A percentile compares a stretch with the other conserved stretches of the same genome.
Conservation (phyloP, 2,329 filamentous ascomycete species). For the Aspergillus jensenii region DNA sequence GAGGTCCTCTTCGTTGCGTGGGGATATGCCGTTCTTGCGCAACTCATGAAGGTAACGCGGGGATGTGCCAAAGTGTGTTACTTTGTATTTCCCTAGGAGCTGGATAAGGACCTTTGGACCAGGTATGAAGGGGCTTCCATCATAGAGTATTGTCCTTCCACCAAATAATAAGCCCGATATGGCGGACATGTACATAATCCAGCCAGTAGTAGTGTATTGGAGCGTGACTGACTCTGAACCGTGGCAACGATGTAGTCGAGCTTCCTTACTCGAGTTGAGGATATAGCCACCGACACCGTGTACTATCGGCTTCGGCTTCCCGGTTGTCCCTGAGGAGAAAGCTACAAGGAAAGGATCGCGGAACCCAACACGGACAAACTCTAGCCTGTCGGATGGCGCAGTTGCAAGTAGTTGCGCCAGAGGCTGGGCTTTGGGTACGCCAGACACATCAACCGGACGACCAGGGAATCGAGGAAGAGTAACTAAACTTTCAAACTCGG, state of each 20-base stretch:
- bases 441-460: constrained; percentile 58
- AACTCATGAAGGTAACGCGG: constrained; percentile 76
- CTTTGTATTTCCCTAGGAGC: constrained; percentile 34
- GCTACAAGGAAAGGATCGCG: constrained; percentile 75
- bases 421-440: constrained; percentile 48
- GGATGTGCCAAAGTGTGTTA: constrained; percentile 73
- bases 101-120: constrained; percentile 39
- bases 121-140: constrained; percentile 77
- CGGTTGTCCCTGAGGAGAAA: constrained; percentile 79
- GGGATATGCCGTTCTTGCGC: constrained; percentile 62
- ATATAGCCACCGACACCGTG: constrained; percentile 57
- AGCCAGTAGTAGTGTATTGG: constrained; percentile 71
- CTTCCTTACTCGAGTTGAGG: constrained; percentile 58
- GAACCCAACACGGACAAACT: constrained; percentile 65
- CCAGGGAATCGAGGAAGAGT: constrained; percentile 64
- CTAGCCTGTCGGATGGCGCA: constrained; percentile 35
- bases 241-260: constrained; percentile 51
- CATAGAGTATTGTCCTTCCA: constrained; percentile 68
- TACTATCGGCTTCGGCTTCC: constrained; percentile 81
- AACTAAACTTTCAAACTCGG: constrained; percentile 63
- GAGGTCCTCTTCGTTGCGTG: constrained; percentile 63
- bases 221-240: constrained; percentile 46
- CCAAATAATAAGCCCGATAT: constrained; percentile 62
- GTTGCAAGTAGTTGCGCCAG: constrained; percentile 42
- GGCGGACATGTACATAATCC: constrained; percentile 81